Conservation (phyloP, 2,329 filamentous ascomycete species). For the Zarea fungicola region DNA sequence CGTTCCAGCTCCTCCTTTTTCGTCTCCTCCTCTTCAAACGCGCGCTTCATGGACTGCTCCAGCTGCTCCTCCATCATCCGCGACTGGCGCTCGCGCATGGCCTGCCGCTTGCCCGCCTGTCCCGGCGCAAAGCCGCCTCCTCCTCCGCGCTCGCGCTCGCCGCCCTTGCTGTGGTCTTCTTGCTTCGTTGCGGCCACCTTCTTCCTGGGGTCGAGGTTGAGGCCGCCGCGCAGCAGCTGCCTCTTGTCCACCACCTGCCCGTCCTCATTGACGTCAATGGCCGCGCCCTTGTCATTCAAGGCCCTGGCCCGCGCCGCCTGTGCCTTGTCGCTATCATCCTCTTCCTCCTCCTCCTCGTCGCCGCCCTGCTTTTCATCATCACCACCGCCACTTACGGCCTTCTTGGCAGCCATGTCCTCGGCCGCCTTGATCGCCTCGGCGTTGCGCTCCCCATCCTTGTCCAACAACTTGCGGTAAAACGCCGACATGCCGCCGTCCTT, state of each 20-base stretch:
- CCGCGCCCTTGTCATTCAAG: slow-evolving; percentile 56
- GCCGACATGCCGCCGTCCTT: slow-evolving; percentile 65
- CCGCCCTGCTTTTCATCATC: slow-evolving; percentile 3
- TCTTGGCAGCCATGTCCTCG: slow-evolving; percentile 46
- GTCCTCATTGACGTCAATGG: slow-evolving; percentile 71
- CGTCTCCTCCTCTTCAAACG: slow-evolving; percentile 62
- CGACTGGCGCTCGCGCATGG: slow-evolving; percentile 69
- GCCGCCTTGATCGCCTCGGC: slow-evolving; percentile 65
- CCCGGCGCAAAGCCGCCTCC: slow-evolving; percentile 32
- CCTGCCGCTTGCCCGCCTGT: slow-evolving; percentile 50
- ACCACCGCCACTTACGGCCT: slow-evolving; percentile 30
- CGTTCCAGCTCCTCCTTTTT: slow-evolving; percentile 59
- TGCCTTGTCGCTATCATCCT: slow-evolving; percentile 41
- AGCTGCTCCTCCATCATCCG: slow-evolving; percentile 76
- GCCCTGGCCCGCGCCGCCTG: slow-evolving; percentile 63
- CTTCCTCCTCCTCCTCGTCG: slow-evolving; percentile 21
- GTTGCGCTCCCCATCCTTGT: slow-evolving; percentile 65
- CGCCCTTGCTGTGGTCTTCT: slow-evolving; percentile 19
- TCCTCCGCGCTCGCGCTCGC: slow-evolving; percentile 28
- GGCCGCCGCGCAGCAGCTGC: slow-evolving; percentile 68
- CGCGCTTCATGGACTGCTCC: slow-evolving; percentile 65
- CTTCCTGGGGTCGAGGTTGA: slow-evolving; percentile 66
- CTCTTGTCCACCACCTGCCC: slow-evolving; percentile 79
- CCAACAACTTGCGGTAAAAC: slow-evolving; percentile 71
- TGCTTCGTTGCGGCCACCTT: slow-evolving; percentile 36